These are phyloP conservation scores for Bipolaris oryzae DNA, from an alignment of 2,329 filamentous ascomycete species.

Conservation along the genomic window DNA sequence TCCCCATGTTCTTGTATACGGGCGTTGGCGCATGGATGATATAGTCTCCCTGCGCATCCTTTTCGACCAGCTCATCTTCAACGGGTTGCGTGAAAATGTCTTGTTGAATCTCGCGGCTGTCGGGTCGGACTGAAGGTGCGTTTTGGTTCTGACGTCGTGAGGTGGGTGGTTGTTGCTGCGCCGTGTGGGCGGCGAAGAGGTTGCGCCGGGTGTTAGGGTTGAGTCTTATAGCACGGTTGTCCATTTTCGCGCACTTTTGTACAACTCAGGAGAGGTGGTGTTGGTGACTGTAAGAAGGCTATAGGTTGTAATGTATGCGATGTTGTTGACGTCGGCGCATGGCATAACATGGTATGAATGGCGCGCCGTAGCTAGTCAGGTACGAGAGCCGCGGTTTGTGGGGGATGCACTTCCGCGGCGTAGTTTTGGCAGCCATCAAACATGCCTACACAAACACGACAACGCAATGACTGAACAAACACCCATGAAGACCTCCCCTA, in stretches of 20 bases:
- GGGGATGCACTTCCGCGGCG: conserved; percentile 6
- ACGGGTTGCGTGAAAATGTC: conserved; percentile 27
- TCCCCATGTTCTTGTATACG: conserved; percentile 32
- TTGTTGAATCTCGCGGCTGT: conserved; percentile 17
- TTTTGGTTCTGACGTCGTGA: conserved; percentile 33
- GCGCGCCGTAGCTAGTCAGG: conserved; percentile 19
- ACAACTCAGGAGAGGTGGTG: neutral
- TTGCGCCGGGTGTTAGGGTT: conserved; percentile 37
- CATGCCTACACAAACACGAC: neutral
- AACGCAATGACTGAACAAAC: neutral
- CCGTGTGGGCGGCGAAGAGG: conserved; percentile 31
- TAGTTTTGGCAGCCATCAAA: neutral
- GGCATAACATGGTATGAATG: conserved; percentile 5
- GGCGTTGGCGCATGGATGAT: conserved; percentile 44
- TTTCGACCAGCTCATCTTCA: conserved; percentile 56
- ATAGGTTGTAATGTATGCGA: conserved; percentile 7
- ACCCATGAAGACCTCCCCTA: neutral
- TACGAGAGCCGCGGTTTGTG: conserved; percentile 2
- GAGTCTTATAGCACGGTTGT: conserved; percentile 36
- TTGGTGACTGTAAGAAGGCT: neutral
- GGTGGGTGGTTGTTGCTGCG: conserved; percentile 29
- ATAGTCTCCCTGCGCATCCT: conserved; percentile 57
- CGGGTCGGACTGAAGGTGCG: conserved; percentile 27
- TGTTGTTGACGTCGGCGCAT: conserved; percentile 5
- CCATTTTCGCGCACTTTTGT: conserved; percentile 13